Base-by-base conservation (phyloP, 352 stramenopile genomes). In the Albugo laibachii region DNA sequence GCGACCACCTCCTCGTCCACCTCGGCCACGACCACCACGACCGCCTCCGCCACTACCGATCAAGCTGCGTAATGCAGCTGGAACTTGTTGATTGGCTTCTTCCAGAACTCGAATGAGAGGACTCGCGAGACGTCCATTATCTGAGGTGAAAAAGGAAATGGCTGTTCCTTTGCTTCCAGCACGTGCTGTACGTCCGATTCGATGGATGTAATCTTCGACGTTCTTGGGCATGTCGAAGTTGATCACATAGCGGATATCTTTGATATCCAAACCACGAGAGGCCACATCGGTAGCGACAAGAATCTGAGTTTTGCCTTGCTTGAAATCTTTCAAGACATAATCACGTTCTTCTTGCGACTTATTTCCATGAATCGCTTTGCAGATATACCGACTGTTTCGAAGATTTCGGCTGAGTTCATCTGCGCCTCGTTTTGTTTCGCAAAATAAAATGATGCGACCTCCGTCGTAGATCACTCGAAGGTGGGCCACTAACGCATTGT, bases 221-320 rank as follows among this genome's bases (percentile, higher is more conserved):
- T 97, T 97, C 55, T 95, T 96, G 38, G 95, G 93, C 63, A 99
- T 97, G 63, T 99, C 92, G 58, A 98, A 99, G 70, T 99, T 99
- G 45, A 99, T 93, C 13, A 99, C 95, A 62, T 97, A 97, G 45
- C 80, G 74, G 56, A 99, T 98, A 56, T 99, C 93, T 73, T 98
- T 97, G 50, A 99, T 96, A 66, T 99, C 95, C 19, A 99, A 65
- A 62, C 96, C 96, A 57, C 96, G 83, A 21, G 95, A 96, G n/a
- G 96, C 96, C 13, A 99, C 95, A 69, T 99, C 96, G 0, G 96
- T 99, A 8, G 96, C 96, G 13, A 99, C 86, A 35, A 99, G 62
- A 50, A 99, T 83, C 42, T 93, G 83, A 27, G 71, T 94, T 51
- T 85, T 83, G 53, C 92, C 92, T 15, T 80, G 79, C 61, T 97